Evolutionary conservation across 768 basidiomycete species (phyloP), one percentile per base, ranked within the genome.

Genomic region (Dacryopinax primogenitus): DNA sequence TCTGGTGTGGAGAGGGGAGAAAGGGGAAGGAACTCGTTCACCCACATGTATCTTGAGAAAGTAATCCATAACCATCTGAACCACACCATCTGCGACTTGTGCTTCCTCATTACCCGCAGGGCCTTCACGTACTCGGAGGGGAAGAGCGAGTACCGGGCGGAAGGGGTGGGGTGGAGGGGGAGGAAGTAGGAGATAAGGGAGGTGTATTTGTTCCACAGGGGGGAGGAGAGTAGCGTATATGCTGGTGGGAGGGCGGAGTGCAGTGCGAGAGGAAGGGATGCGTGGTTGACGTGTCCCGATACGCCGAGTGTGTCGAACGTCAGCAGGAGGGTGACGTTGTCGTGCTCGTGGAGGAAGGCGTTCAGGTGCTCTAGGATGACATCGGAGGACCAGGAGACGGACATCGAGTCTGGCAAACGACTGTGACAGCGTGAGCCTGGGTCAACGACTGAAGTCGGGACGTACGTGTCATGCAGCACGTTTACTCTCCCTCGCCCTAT

Each of bases 41-140:
- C 83, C 92, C 93, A 95, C 90, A 95, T 88, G 72, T 93, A 92
- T 65, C 87, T 80, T 18, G 90, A 92, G 71, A 86, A 89, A 23
- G 75, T 68, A 37, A 94, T 78, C 71, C 92, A 89, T 65, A 93
- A 76, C 83, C 87, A 91, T 41, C 93, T 82, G 77, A 92, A 95
- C 92, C 92, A 94, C 44, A 84, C 83, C 66, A 91, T 75, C 77
- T 96, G 93, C 66, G 84, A 85, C 64, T 76, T 67, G 69, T 96
- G 93, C 65, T 79, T 76, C 67, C 76, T 74, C 85, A 93, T 92
- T 4, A 92, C 91, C 30, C 75, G 70, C 13, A 88, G 51, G 63
- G 12, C 30, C 30, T 41, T 34, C 44, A 2, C 51, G 13, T 37
- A 84, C 3, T 83, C 76, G 0, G 78, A 77, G 69, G 74, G 70